Conservation (phyloP, 2,329 filamentous ascomycete genomes). For the Penicillium sp. region DNA sequence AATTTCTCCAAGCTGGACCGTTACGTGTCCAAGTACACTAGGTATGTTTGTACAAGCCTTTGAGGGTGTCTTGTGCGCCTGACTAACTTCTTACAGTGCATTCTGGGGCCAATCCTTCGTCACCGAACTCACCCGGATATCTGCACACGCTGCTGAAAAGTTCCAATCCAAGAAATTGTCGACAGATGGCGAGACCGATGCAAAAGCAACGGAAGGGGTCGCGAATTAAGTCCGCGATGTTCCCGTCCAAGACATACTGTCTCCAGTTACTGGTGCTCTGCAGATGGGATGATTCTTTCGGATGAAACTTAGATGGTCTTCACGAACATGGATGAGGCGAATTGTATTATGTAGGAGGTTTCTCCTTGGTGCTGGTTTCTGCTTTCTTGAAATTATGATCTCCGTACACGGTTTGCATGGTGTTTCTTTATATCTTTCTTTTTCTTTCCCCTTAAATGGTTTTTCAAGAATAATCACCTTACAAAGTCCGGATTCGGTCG, state of each 20-base stretch:
- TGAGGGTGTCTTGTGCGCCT: not conserved
- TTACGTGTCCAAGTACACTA: slow-evolving; percentile 97
- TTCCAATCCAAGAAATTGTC: slow-evolving; percentile 34
- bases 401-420: slow-evolving; percentile 11
- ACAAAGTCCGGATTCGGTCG: not conserved
- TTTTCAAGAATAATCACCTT: slow-evolving; percentile 9
- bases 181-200: not conserved
- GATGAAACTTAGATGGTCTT: slow-evolving; percentile 26
- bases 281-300: not conserved
- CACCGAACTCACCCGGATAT: slow-evolving; percentile 66
- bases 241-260: not conserved
- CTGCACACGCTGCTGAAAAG: slow-evolving; percentile 39
- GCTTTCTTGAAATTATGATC: slow-evolving; percentile 4
- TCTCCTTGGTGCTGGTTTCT: slow-evolving; percentile 8
- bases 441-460: not conserved
- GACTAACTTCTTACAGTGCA: slow-evolving; percentile 50
- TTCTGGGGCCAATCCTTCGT: slow-evolving; percentile 98
- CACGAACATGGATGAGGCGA: slow-evolving; percentile 30
- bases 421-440: not conserved
- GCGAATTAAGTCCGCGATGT: slow-evolving; percentile 7
- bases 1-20: slow-evolving; percentile 91
- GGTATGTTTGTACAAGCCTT: slow-evolving; percentile 40
- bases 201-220: not conserved
- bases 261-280: not conserved
- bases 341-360: slow-evolving; percentile 15